Percentiles rank a stretch among this genome's conserved stretches.
Conservation (phyloP, 2,329 filamentous ascomycete species). For the Daldinia sp. region DNA sequence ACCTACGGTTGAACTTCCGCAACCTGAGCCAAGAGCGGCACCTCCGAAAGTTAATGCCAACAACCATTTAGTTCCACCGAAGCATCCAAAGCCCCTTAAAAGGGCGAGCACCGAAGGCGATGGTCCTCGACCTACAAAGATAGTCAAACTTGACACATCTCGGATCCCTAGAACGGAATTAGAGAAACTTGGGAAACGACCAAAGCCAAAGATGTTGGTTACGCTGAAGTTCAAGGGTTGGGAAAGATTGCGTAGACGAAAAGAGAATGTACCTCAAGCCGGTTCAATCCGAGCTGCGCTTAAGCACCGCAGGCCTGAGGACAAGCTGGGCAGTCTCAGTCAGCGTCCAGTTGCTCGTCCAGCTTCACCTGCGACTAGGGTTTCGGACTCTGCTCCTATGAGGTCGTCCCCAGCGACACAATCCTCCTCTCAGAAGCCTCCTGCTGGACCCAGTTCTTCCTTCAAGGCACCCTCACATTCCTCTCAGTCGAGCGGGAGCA, state of each 20-base stretch:
- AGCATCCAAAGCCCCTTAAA: constrained; percentile 44
- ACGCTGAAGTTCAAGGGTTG: constrained; percentile 50
- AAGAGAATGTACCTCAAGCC: constrained; percentile 38
- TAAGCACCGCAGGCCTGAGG: constrained; percentile 45
- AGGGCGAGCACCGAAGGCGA: constrained; percentile 50
- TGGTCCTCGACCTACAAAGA: constrained; percentile 48
- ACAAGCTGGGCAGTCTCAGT: constrained; percentile 20
- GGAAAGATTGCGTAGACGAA: constrained; percentile 44
- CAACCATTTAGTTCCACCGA: constrained; percentile 33
- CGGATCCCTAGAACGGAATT: constrained; percentile 44
- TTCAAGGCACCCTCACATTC: constrained; percentile 27
- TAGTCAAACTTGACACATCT: constrained; percentile 51
- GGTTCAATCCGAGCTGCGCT: constrained; percentile 49
- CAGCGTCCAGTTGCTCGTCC: constrained; percentile 14
- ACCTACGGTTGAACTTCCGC: constrained; percentile 47
- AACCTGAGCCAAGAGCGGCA: constrained; percentile 42
- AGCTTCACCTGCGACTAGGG: constrained; percentile 19
- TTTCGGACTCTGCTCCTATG: constrained; percentile 7
- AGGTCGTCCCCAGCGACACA: constrained; percentile 23
- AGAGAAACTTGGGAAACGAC: constrained; percentile 33
- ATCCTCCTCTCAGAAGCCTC: constrained; percentile 15
- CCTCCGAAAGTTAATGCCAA: constrained; percentile 44
- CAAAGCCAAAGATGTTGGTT: constrained; percentile 41
- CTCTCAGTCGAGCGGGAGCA: constrained; percentile 35
- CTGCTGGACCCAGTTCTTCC: background rate